Base-by-base conservation (phyloP, 805 yeast genomes). In the Spathaspora sp. region DNA sequence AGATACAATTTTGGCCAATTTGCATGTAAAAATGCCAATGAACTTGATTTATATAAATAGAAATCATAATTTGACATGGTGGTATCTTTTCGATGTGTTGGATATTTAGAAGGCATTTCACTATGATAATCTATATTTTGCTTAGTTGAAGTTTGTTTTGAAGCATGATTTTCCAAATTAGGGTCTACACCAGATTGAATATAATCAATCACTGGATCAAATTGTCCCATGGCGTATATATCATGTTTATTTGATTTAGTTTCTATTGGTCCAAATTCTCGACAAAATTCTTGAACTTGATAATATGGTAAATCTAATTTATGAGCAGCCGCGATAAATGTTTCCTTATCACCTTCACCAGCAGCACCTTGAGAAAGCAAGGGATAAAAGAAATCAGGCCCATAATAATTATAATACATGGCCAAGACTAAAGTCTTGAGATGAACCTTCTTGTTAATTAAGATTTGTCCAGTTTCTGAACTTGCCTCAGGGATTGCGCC, bases 291-390 rank as follows among this genome's bases (percentile, higher is more conserved):
- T 26, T 55, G 55, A 16, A 72, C 76, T 57, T 70, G 70, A 56
- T 71, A 69, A 55, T 68, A 72, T 1, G 75, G 73, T 29, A 67
- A 60, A 5, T 57, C 57, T 35, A 72, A 58, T 54, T 65, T 67
- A 53, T 71, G 76, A 14, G 75, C 74, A 1, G 76, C 76, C 0
- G 77, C 73, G 14, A 72, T 60, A 49, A 72, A 71, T 11, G 76
- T 72, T 51, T 72, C 77, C 53, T 71, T 71, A 52, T 72, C 77
- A 23, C 77, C 77, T 57, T 68, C 73, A 3, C 76, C 77, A 2
- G 73, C 75, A 0, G 73, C 72, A 6, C 77, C 77, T 56, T 72
- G 77, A 52, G 64, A 64, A 23, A 72, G 59, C 49, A 72, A 61
- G 10, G 76, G 68, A 54, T 72, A 72, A 58, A 60, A 72, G 53